Base-by-base conservation (phyloP, 2,329 filamentous ascomycete species). In the Aspergillus niger region DNA sequence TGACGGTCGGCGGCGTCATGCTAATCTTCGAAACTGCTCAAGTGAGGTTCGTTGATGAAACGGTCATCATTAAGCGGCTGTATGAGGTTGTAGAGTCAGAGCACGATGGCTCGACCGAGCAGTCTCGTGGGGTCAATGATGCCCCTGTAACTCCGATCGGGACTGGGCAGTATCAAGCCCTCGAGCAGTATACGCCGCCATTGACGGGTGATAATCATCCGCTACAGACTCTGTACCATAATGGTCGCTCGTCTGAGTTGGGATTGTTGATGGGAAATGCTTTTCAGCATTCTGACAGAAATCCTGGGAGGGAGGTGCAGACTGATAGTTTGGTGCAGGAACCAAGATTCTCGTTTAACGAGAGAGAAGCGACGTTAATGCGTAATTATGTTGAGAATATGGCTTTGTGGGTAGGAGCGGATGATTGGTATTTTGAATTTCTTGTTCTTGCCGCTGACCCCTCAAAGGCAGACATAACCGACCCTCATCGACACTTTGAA, bases 381-480 rank as follows among this genome's bases (percentile, higher is more conserved):
- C 63, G 70, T 2, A 72, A 74, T 30, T 76, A 71, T 55, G 67
- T 73, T 15, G 70, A 74, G 44, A 71, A 74, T 13, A 70, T 76
- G 57, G 74, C 71, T 3, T 64, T 71, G 6, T 74, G 73, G 72
- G 70, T 75, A 52, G 20, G 67, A 28, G 5, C 2, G 0, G 4
- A 6, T 24, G 7, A 2, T 36, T 36, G 10, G 32, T 5, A 2
- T 13, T 13, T 32, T 13, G 10, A 13, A 15, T 5, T 36, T 15
- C 2, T 4, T 36, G 32, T 36, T 36, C 32, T 8, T 36, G 32
- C 4, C 32, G 26, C 57, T 63, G 5, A 58, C 47, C 43, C 11
- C n/a, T 13, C 7, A 41, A 58, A 72, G 69, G 67, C 67, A 15
- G 73, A 76, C 61, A 72, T 74, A 10, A 73, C 72, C 5, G 74